Evolutionary conservation across 164 flowering plant species (phyloP).

Genomic region (Saururus chinensis): DNA sequence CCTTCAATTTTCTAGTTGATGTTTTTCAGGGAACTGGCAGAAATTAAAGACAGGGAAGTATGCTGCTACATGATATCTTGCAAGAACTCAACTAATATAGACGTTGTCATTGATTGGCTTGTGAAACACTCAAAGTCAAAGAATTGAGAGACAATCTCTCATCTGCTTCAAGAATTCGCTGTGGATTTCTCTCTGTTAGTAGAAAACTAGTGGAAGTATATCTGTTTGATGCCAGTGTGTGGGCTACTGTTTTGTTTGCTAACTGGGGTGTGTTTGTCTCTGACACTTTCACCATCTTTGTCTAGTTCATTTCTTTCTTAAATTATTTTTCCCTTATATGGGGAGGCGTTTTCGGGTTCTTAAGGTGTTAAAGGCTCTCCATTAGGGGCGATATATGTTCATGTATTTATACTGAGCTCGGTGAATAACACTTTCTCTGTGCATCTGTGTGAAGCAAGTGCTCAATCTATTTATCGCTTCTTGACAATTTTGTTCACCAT

Average conservation of each 20-base stretch:
- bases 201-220: no score
- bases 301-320: no score
- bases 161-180: neutral
- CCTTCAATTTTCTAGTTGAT: neutral
- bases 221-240: neutral
- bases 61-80: slow-evolving; percentile 55
- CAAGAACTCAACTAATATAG: slow-evolving; percentile 54
- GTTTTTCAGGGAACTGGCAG: slow-evolving; percentile 37
- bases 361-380: no score
- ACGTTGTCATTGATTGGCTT: slow-evolving; percentile 46
- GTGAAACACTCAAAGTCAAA: slow-evolving; percentile 54
- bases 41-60: slow-evolving; percentile 39
- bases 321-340: neutral
- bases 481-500: no score
- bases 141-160: slow-evolving; percentile 15
- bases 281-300: neutral
- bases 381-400: slow-evolving; percentile 20
- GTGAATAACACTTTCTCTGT: neutral
- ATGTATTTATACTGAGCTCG: slow-evolving; percentile 12
- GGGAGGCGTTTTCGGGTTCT: neutral
- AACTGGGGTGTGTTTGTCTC: neutral
- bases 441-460: no score
- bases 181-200: neutral
- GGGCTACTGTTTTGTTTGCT: neutral
- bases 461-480: no score